Evolutionary conservation across 1,284 basidiomycete genomes (phyloP).

Genomic region (Trametes sp.): DNA sequence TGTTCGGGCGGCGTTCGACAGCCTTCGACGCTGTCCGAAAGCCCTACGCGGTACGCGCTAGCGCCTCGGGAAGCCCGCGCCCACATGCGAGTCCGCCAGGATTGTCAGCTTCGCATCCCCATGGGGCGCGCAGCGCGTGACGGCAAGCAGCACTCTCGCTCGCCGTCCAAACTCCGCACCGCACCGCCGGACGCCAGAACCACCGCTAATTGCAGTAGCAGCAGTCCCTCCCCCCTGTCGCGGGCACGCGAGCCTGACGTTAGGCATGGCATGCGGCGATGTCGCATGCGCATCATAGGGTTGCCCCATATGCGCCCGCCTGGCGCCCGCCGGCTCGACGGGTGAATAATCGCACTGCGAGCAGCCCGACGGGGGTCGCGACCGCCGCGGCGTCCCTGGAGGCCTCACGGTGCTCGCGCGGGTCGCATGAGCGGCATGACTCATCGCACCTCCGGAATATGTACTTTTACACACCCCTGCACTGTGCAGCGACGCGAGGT

Average conservation of each 20-base stretch:
- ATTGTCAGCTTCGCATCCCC: not conserved
- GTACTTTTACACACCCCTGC: too few relatives aligned
- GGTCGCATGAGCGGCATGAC: not conserved
- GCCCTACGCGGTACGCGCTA: not conserved
- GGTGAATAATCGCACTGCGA: not conserved
- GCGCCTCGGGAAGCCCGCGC: not conserved
- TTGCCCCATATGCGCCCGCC: not conserved
- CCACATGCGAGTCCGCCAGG: not conserved
- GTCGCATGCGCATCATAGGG: not conserved
- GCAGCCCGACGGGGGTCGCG: too few relatives aligned
- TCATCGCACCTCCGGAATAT: not conserved
- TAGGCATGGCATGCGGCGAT: too few relatives aligned
- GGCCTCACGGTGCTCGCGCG: too few relatives aligned
- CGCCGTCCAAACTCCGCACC: constrained; percentile 9
- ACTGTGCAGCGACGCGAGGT: too few relatives aligned
- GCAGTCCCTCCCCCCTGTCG: too few relatives aligned
- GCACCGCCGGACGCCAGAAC: not conserved
- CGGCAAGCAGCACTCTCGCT: not conserved
- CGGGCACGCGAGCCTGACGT: too few relatives aligned
- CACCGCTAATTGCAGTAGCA: too few relatives aligned
- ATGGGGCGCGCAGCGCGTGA: not conserved
- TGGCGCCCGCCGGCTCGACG: not conserved
- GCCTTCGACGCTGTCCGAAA: too few relatives aligned
- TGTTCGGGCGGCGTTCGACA: not conserved
- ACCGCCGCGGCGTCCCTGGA: too few relatives aligned